Base-by-base conservation (phyloP, 768 basidiomycete species). In the Mycena alexandri region DNA sequence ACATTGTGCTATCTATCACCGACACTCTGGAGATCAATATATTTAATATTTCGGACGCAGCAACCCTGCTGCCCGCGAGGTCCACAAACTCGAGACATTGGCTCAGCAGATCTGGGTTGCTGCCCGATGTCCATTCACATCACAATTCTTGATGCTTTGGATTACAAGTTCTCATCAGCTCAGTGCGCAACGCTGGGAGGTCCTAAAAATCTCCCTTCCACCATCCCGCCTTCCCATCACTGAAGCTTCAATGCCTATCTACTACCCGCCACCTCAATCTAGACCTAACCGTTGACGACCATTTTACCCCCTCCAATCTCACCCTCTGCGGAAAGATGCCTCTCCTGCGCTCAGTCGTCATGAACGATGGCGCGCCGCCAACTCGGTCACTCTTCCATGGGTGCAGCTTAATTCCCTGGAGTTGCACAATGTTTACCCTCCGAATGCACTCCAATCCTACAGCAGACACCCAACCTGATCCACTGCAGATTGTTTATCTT, bases 111-210 rank as follows among this genome's bases (percentile, higher is more conserved):
- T 56, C 42, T 8, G 19, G 55, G n/a, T 8, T 29, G 22, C 5
- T 12, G 41, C 16, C 42, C 41, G 25, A 38, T 56, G 14, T 56
- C 55, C 41, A 29, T 56, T 17, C 13, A 41, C 14, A 25, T 38
- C 3, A 17, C n/a, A n/a, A n/a, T n/a, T n/a, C n/a, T n/a, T n/a
- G n/a, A n/a, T n/a, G n/a, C n/a, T n/a, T n/a, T n/a, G n/a, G n/a
- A n/a, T n/a, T n/a, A n/a, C n/a, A n/a, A n/a, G n/a, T 22, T 25
- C 14, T 55, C 22, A 3, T 19, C 24, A 36, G 9, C 33, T 47
- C 44, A 47, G 44, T 44, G 21, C 29, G n/a, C 57, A 16, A n/a
- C 57, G 43, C 24, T 56, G 41, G 41, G 55, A 56, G 41, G 5
- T 36, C 12, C 34, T 36, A 12, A 36, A 36, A 3, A 16, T 56